Conservation (phyloP, 164 flowering plant genomes). For the Chimonanthus salicifolius region DNA sequence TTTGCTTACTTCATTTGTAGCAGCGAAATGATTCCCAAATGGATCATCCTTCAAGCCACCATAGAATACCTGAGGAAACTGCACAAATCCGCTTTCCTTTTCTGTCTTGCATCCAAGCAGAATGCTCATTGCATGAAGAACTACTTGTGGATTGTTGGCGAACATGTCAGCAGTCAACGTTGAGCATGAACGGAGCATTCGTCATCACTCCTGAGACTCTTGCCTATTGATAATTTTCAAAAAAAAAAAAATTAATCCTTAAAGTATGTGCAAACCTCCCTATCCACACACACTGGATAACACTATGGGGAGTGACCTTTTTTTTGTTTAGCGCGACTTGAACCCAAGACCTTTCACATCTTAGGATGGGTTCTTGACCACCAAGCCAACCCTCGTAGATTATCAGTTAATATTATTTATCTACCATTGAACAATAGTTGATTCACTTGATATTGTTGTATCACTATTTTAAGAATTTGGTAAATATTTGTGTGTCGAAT, state of each 20-base stretch:
- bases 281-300: too few relatives aligned
- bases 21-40: slow-evolving; percentile 30
- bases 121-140: slow-evolving; percentile 51
- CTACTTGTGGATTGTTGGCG: slow-evolving; percentile 45
- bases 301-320: too few relatives aligned
- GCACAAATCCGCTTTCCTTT: slow-evolving; percentile 38
- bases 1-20: slow-evolving; percentile 18
- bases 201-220: slow-evolving; percentile 71
- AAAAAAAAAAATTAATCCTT: background rate
- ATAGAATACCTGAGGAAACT: slow-evolving; percentile 47
- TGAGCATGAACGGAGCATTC: slow-evolving; percentile 63
- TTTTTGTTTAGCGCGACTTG: background rate
- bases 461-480: too few relatives aligned
- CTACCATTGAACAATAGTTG: too few relatives aligned
- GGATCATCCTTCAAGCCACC: slow-evolving; percentile 43
- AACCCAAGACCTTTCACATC: too few relatives aligned
- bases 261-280: too few relatives aligned
- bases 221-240: slow-evolving; percentile 19
- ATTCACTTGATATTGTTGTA: too few relatives aligned
- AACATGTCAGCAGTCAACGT: slow-evolving; percentile 77
- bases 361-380: too few relatives aligned
- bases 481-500: too few relatives aligned
- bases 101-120: slow-evolving; percentile 29
- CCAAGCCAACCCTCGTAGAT: too few relatives aligned
- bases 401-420: too few relatives aligned